Percentiles rank a stretch among this genome's conserved stretches.
Evolutionary conservation across 768 basidiomycete species (phyloP).

Genomic region (Saitozyma podzolica): DNA sequence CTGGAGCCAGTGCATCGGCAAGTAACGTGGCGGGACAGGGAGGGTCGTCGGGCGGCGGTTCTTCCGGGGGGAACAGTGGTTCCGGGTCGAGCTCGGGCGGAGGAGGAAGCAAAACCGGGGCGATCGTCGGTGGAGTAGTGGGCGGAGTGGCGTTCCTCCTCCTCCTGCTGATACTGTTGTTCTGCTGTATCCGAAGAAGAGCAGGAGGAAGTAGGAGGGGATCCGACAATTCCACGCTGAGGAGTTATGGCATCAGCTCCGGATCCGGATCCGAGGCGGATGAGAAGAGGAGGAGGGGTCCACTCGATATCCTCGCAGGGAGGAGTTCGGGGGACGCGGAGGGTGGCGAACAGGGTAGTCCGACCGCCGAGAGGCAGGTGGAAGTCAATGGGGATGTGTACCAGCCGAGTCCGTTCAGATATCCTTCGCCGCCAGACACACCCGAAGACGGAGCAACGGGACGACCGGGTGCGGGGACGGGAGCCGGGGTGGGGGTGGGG

Average conservation of each 20-base stretch:
- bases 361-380: constrained; percentile 1
- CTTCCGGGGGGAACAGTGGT: neutral
- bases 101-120: constrained; percentile 18
- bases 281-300: constrained; percentile 5
- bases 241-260: constrained; percentile 13
- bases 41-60: constrained; percentile 3
- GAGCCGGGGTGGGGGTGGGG: no score
- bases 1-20: constrained; percentile 15
- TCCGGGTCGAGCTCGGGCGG: neutral
- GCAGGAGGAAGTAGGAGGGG: constrained; percentile 18
- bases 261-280: constrained; percentile 12
- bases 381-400: constrained; percentile 14
- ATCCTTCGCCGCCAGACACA: constrained; percentile 15
- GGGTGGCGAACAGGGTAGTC: neutral
- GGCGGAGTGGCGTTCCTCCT: constrained; percentile 51
- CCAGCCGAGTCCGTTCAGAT: constrained; percentile 26
- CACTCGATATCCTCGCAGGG: constrained; percentile 1
- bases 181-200: constrained; percentile 44
- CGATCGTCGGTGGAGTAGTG: constrained; percentile 49
- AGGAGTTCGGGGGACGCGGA: neutral
- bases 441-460: neutral
- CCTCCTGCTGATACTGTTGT: constrained; percentile 47
- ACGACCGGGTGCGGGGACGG: neutral
- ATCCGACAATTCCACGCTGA: constrained; percentile 6
- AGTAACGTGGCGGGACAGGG: constrained; percentile 11